Evolutionary conservation across 192 early-diverging fungal species (phyloP).

Genomic region (Lobosporangium transversale): DNA sequence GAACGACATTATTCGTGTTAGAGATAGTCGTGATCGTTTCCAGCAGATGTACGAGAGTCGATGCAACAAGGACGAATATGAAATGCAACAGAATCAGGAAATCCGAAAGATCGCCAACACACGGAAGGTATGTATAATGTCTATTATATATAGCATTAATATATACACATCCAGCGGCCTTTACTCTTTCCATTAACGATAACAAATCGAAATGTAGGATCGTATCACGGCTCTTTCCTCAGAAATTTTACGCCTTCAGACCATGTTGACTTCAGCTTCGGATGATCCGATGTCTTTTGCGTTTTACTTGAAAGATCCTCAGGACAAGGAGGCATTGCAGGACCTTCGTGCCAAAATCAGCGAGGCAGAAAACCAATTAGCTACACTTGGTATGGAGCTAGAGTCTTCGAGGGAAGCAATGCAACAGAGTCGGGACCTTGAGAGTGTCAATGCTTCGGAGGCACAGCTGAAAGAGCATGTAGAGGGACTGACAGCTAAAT

Average conservation of each 20-base stretch:
- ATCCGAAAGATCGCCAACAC: slow-evolving; percentile 57
- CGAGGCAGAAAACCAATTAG: slow-evolving; percentile 53
- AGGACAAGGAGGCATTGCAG: slow-evolving; percentile 55
- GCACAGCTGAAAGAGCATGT: slow-evolving; percentile 56
- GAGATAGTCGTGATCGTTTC: slow-evolving; percentile 34
- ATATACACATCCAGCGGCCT: too few species aligned
- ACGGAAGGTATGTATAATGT: slow-evolving; percentile 42
- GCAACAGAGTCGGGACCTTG: slow-evolving; percentile 11
- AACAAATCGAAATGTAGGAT: too few species aligned
- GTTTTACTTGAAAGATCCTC: slow-evolving; percentile 54
- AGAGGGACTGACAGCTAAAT: slow-evolving; percentile 47
- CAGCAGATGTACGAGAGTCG: slow-evolving; percentile 46
- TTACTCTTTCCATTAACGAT: too few species aligned
- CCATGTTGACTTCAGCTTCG: slow-evolving; percentile 56
- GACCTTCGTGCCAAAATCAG: slow-evolving; percentile 61
- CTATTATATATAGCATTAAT: too few species aligned
- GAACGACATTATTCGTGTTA: slow-evolving; percentile 32
- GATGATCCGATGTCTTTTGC: slow-evolving; percentile 64
- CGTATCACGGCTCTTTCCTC: slow-evolving; percentile 66
- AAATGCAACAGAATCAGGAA: slow-evolving; percentile 54
- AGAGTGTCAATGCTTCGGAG: slow-evolving; percentile 32
- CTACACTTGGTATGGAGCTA: slow-evolving; percentile 11
- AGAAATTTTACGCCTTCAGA: slow-evolving; percentile 67
- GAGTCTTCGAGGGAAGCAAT: slow-evolving; percentile 26
- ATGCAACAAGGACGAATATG: slow-evolving; percentile 44